Evolutionary conservation across 2,329 filamentous ascomycete genomes (phyloP).

Genomic region (Chaetothyriales sp.): DNA sequence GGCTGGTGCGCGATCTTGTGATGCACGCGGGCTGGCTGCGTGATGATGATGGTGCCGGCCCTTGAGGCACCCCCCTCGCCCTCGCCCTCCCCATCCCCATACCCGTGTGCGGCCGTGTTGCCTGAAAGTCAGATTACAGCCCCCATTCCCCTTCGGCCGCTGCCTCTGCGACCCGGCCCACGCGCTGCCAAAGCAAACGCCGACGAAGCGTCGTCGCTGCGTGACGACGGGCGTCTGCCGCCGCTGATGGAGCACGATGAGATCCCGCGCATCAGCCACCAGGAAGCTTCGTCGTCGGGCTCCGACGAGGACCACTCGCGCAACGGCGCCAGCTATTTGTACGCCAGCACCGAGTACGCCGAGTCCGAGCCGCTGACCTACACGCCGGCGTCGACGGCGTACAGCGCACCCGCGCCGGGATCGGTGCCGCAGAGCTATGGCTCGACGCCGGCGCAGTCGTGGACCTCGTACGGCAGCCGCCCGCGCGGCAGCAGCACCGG

Average conservation of each 20-base stretch:
- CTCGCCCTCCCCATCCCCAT: too few relatives aligned
- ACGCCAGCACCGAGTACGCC: slow-evolving; percentile 24
- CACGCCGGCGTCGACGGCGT: slow-evolving; percentile 21
- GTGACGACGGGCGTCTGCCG: not conserved
- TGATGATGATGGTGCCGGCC: not conserved
- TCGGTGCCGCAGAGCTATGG: slow-evolving; percentile 7
- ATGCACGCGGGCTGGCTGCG: too few relatives aligned
- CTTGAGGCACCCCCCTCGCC: too few relatives aligned
- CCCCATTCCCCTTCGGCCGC: not conserved
- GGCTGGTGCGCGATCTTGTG: too few relatives aligned
- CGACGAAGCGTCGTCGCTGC: not conserved
- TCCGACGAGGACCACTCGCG: slow-evolving; percentile 28
- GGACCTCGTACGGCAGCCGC: slow-evolving; percentile 25
- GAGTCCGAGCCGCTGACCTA: slow-evolving; percentile 20
- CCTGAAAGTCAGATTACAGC: not conserved
- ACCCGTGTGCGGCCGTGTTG: not conserved
- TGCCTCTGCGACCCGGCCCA: not conserved
- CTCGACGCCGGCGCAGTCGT: slow-evolving; percentile 22
- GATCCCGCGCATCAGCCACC: slow-evolving; percentile 27
- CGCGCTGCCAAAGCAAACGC: not conserved
- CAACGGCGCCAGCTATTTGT: slow-evolving; percentile 23
- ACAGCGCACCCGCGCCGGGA: slow-evolving; percentile 18
- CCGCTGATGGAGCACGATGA: slow-evolving; percentile 31
- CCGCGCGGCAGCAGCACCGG: slow-evolving; percentile 29
- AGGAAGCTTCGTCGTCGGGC: slow-evolving; percentile 26